Conservation (phyloP, 2,329 filamentous ascomycete species). For the Fonsecaea erecta region DNA sequence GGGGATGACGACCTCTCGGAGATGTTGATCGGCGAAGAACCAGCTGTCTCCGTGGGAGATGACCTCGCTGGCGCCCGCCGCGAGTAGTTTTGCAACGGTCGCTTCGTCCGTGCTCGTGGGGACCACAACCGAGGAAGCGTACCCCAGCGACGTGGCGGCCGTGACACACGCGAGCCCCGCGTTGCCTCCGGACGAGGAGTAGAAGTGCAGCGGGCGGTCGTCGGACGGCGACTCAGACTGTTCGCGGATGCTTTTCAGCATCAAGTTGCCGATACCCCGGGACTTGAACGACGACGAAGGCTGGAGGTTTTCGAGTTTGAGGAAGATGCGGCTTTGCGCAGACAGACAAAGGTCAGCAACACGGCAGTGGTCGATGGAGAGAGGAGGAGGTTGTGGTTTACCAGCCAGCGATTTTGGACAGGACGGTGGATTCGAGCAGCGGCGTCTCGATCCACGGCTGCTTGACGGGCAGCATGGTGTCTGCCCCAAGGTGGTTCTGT, state of each 20-base stretch:
- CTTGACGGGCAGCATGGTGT: conserved; percentile 9
- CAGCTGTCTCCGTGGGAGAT: conserved; percentile 71
- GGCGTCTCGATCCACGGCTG: conserved; percentile 49
- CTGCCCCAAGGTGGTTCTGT: conserved; percentile 1
- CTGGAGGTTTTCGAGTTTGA: conserved; percentile 85
- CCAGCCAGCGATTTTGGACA: conserved; percentile 49
- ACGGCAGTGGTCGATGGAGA: not conserved
- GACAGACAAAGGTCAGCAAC: not conserved
- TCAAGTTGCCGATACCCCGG: conserved; percentile 44
- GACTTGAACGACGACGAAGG: conserved; percentile 88
- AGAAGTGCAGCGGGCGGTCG: conserved; percentile 68
- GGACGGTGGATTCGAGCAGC: conserved; percentile 44
- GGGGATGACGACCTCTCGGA: conserved; percentile 58
- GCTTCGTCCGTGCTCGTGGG: conserved; percentile 67
- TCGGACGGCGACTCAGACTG: conserved; percentile 53
- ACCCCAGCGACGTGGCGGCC: conserved; percentile 67
- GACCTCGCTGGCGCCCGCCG: conserved; percentile 68
- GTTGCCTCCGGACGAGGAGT: conserved; percentile 80
- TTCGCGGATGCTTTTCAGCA: conserved; percentile 69
- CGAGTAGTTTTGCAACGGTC: conserved; percentile 73
- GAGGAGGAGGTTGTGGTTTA: conserved; percentile 28
- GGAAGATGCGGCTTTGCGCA: conserved; percentile 67
- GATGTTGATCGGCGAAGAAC: conserved; percentile 70
- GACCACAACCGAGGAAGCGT: conserved; percentile 75
- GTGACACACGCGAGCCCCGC: conserved; percentile 81